Percentiles rank a stretch among this genome's conserved stretches.
Evolutionary conservation across 805 yeast genomes (phyloP).

Genomic region (Starmerella khaoyaiensis): DNA sequence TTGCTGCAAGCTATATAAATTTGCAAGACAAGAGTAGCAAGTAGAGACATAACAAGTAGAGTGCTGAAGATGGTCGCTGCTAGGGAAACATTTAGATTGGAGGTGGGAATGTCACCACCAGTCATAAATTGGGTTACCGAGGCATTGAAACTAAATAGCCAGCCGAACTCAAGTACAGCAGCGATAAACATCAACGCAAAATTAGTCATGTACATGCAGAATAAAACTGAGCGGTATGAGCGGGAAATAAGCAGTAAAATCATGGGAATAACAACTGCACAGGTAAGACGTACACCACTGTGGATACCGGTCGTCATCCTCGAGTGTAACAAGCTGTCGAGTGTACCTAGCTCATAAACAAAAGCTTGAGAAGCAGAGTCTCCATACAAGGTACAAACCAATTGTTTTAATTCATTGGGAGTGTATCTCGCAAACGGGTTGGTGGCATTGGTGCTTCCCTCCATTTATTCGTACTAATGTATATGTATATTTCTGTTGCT

Average conservation of each 20-base stretch:
- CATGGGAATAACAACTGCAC: conserved; percentile 37
- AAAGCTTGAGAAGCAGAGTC: conserved; percentile 1
- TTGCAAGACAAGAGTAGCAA: conserved; percentile 58
- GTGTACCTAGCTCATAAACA: conserved; percentile 1
- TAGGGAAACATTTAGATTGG: conserved; percentile 38
- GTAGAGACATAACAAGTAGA: conserved; percentile 47
- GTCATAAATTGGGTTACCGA: conserved; percentile 36
- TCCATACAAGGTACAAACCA: conserved; percentile 1
- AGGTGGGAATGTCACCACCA: conserved; percentile 31
- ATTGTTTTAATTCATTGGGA: neutral
- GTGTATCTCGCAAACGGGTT: neutral
- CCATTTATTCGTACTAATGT: neutral
- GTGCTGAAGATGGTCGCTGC: conserved; percentile 51
- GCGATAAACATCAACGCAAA: conserved; percentile 46
- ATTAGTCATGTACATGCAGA: conserved; percentile 54
- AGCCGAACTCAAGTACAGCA: conserved; percentile 45
- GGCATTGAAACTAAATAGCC: conserved; percentile 30
- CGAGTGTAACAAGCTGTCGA: conserved; percentile 7
- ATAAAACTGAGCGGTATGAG: conserved; percentile 52
- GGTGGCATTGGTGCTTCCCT: neutral
- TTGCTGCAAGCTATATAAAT: conserved; percentile 48
- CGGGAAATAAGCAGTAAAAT: conserved; percentile 37
- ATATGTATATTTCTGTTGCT: neutral
- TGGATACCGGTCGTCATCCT: conserved; percentile 10
- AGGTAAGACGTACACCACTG: conserved; percentile 45